Conservation (phyloP, 352 stramenopile species). For the Chrysophaeum taylorii region DNA sequence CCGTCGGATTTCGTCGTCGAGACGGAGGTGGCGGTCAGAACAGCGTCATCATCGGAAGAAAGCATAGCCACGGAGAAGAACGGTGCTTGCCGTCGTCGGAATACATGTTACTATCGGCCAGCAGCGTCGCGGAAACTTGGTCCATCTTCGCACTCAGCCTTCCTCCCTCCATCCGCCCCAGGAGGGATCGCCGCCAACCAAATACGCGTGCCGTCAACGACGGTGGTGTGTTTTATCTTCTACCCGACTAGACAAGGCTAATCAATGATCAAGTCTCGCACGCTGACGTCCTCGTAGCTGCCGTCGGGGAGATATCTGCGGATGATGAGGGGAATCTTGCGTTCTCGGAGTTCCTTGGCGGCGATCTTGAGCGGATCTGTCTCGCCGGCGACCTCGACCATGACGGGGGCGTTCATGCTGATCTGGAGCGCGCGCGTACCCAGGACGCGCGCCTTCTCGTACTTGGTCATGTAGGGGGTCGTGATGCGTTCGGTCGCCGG, state of each 20-base stretch:
- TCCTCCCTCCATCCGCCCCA: too few relatives aligned
- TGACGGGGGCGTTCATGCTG: conserved; percentile 68
- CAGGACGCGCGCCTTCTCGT: conserved; percentile 92
- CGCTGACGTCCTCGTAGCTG: conserved; percentile 97
- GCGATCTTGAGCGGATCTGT: conserved; percentile 99
- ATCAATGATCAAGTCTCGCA: conserved; percentile 98
- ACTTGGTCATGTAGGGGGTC: conserved; percentile 98
- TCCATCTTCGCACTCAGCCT: too few relatives aligned
- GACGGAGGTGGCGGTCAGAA: too few relatives aligned
- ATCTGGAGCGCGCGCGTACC: conserved; percentile 97
- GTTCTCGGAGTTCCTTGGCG: conserved; percentile 95
- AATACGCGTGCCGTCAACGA: too few relatives aligned
- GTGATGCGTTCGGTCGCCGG: conserved; percentile 90
- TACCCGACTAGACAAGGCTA: conserved; percentile 51
- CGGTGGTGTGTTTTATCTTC: background rate
- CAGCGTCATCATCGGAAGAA: too few relatives aligned
- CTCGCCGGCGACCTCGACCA: conserved; percentile 86
- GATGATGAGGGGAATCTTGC: conserved; percentile 99
- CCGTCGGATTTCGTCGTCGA: too few relatives aligned
- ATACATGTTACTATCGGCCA: too few relatives aligned
- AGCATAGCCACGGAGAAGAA: too few relatives aligned
- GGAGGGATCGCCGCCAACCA: too few relatives aligned
- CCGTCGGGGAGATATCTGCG: conserved; percentile 94
- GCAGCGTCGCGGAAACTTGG: too few relatives aligned
- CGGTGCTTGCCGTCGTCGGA: too few relatives aligned